Evolutionary conservation across 495 filamentous ascomycete species (phyloP).

Genomic region (Parachaetomium inaequale): DNA sequence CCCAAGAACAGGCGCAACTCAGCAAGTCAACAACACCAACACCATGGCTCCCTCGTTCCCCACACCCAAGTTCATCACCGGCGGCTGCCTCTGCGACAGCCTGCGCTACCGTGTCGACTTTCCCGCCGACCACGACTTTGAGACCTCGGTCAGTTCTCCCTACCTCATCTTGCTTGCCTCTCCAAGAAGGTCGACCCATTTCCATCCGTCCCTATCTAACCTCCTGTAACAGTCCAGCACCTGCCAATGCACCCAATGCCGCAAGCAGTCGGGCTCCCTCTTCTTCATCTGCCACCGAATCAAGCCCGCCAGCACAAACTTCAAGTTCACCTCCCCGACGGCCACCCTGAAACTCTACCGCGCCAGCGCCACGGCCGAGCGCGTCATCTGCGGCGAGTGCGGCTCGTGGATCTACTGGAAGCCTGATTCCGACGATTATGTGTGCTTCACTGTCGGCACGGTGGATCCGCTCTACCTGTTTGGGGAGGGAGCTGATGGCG

Average conservation of each 20-base stretch:
- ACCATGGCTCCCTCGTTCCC: slow-evolving; percentile 18
- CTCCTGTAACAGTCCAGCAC: slow-evolving; percentile 26
- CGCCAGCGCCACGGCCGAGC: slow-evolving; percentile 31
- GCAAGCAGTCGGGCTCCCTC: slow-evolving; percentile 35
- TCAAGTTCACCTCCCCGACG: slow-evolving; percentile 24
- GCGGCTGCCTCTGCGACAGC: slow-evolving; percentile 41
- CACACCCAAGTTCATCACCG: slow-evolving; percentile 37
- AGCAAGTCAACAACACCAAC: neutral
- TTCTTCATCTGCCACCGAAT: slow-evolving; percentile 31
- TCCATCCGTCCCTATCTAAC: neutral
- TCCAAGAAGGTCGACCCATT: no score
- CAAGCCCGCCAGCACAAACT: slow-evolving; percentile 6
- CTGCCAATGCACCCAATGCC: slow-evolving; percentile 44
- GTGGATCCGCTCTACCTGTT: slow-evolving; percentile 38
- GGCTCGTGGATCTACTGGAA: slow-evolving; percentile 40
- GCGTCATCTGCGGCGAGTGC: slow-evolving; percentile 38
- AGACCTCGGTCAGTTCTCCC: slow-evolving; percentile 23
- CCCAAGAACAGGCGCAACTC: neutral
- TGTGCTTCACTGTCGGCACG: slow-evolving; percentile 32
- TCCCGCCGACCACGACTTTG: slow-evolving; percentile 36
- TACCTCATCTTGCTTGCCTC: no score
- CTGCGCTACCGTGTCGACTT: slow-evolving; percentile 38
- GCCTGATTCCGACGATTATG: neutral
- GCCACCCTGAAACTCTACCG: slow-evolving; percentile 30
- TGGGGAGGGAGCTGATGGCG: slow-evolving; percentile 28